Conservation (phyloP, 2,329 filamentous ascomycete species). For the Mollisia scopiformis region DNA sequence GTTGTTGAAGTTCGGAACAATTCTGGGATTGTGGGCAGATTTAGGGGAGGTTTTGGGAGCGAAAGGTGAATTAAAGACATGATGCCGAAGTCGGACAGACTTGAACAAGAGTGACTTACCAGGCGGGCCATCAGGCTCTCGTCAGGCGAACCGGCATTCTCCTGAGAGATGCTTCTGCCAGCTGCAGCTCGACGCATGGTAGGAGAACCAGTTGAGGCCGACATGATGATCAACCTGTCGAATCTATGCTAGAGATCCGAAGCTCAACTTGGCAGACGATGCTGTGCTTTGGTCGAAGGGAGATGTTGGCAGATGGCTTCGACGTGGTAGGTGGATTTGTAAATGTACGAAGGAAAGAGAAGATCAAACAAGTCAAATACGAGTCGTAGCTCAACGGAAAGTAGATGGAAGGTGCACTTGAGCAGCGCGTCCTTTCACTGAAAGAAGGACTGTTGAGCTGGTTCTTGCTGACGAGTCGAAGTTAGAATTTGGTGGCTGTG, state of each 20-base stretch:
- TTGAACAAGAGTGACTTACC: conserved; percentile 33
- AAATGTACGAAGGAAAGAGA: conserved; percentile 29
- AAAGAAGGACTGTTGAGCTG: neutral
- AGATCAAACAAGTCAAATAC: conserved; percentile 33
- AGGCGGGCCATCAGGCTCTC: conserved; percentile 26
- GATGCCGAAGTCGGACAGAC: neutral
- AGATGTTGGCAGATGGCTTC: conserved; percentile 31
- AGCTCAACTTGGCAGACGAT: conserved; percentile 23
- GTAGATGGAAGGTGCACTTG: conserved; percentile 35
- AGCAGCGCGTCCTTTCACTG: conserved; percentile 13
- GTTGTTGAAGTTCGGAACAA: neutral
- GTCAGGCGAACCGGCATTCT: conserved; percentile 27
- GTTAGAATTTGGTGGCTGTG: conserved; percentile 2
- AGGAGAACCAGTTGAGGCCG: conserved; percentile 45
- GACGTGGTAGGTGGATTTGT: conserved; percentile 33
- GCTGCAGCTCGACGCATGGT: conserved; percentile 40
- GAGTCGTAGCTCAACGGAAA: conserved; percentile 35
- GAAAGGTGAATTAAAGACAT: neutral
- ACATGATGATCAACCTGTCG: conserved; percentile 40
- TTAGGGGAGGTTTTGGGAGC: neutral
- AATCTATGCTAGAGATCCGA: conserved; percentile 10
- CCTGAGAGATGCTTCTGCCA: conserved; percentile 42
- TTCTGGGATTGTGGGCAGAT: neutral
- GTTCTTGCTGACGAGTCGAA: neutral
- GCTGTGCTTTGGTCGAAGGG: conserved; percentile 27